Conservation (phyloP, 1,284 basidiomycete species). For the Coriolopsis trogii region DNA sequence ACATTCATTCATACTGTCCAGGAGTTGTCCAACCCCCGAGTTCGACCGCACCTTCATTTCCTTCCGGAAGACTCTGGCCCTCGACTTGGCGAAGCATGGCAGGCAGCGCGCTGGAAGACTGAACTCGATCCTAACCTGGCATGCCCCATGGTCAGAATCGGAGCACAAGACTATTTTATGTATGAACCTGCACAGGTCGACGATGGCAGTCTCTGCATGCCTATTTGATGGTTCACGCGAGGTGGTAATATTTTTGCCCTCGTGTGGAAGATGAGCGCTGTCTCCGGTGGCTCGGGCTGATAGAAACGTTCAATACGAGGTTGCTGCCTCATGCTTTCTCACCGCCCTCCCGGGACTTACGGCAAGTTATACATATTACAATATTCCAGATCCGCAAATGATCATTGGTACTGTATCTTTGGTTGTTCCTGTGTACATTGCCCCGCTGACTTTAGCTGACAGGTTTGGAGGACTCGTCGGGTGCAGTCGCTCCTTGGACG, state of each 20-base stretch:
- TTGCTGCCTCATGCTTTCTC: no score
- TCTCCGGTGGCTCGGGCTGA: neutral
- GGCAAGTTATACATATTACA: no score
- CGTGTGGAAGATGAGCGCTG: neutral
- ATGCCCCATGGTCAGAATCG: slow-evolving; percentile 34
- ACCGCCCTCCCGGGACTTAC: no score
- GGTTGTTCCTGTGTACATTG: neutral
- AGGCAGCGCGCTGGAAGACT: slow-evolving; percentile 15
- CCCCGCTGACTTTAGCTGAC: no score
- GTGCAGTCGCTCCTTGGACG: neutral
- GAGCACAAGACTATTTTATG: slow-evolving; percentile 34
- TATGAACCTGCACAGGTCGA: slow-evolving; percentile 33
- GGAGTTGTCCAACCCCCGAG: slow-evolving; percentile 35
- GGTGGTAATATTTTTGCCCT: neutral
- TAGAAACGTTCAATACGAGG: neutral
- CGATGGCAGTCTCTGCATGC: slow-evolving; percentile 27
- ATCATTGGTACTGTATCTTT: neutral
- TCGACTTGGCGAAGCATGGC: slow-evolving; percentile 27
- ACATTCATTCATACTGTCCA: slow-evolving; percentile 6
- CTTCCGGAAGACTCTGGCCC: slow-evolving; percentile 34
- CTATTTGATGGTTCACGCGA: slow-evolving; percentile 36
- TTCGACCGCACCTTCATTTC: slow-evolving; percentile 31
- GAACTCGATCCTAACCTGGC: slow-evolving; percentile 23
- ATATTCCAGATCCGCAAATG: no score
- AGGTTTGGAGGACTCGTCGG: neutral